phyloP scores from a whole-genome alignment of 345 rosid genomes.

The Dipteronia dyeriana region DNA sequence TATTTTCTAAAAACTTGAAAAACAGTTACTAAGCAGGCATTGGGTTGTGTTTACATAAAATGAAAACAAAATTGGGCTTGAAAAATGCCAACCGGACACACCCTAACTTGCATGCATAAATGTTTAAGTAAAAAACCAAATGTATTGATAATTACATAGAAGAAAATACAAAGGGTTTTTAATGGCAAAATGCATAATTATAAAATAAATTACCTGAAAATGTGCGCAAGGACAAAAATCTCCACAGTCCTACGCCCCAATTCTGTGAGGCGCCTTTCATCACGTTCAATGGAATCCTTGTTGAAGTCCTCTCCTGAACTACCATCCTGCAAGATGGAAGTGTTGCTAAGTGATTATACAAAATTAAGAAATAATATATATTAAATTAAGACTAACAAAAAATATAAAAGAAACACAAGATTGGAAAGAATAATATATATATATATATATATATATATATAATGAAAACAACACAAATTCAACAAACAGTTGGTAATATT shows the following conservation, averaged over 20 bases:
- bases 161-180: neutral
- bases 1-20: too few species aligned
- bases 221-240: conserved; percentile 85
- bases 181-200: neutral
- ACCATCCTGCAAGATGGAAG: conserved; percentile 58
- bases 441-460: neutral
- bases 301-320: conserved; percentile 76
- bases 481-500: neutral
- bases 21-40: too few species aligned
- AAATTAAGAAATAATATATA: too few species aligned
- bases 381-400: neutral
- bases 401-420: neutral
- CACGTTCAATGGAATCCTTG: conserved; percentile 74
- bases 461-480: neutral
- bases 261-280: conserved; percentile 92
- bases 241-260: conserved; percentile 90
- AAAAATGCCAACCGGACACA: too few species aligned
- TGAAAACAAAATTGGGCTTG: too few species aligned
- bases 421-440: conserved; percentile 1
- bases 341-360: conserved; percentile 5
- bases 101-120: neutral
- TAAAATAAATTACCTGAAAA: conserved; percentile 64
- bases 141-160: neutral
- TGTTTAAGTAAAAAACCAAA: neutral
- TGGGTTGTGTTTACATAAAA: too few species aligned